These are phyloP conservation scores for Aristolochia californica DNA, from an alignment of 164 flowering plant species.

Conservation along the genomic window DNA sequence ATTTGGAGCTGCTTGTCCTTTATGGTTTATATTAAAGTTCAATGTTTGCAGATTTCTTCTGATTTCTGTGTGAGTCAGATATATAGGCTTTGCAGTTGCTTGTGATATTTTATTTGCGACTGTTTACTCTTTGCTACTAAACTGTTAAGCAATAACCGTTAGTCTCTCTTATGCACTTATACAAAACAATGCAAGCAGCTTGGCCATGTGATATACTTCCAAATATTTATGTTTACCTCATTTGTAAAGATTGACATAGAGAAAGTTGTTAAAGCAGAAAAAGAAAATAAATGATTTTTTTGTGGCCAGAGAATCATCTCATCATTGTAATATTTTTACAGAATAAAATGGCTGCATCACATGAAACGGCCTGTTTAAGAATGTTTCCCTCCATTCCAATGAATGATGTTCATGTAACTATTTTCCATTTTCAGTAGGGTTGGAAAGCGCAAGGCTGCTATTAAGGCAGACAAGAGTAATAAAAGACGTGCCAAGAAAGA, in stretches of 20 bases:
- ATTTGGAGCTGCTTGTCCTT: neutral
- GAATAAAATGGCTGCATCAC: neutral
- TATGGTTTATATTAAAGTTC: neutral
- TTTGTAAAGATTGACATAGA: no score
- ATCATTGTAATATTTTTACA: no score
- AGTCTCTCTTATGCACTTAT: no score
- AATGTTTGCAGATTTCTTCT: neutral
- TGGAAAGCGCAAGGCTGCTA: conserved; percentile 65
- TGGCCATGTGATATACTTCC: no score
- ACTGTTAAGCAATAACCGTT: no score
- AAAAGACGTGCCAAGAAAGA: conserved; percentile 30
- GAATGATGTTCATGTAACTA: neutral
- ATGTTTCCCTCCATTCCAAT: neutral
- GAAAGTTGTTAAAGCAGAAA: no score
- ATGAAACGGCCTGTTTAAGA: neutral
- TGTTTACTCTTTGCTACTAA: neutral
- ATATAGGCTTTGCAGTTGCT: neutral
- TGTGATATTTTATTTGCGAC: neutral
- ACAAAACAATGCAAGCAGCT: no score
- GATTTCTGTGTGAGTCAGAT: neutral
- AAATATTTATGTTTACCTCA: no score
- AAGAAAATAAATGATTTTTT: no score
- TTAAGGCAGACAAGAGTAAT: conserved; percentile 24
- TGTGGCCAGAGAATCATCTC: no score
- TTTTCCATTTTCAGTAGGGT: conserved; percentile 48